phyloP scores from a whole-genome alignment of 331 rosid genomes.

The Phaseolus coccineus region DNA sequence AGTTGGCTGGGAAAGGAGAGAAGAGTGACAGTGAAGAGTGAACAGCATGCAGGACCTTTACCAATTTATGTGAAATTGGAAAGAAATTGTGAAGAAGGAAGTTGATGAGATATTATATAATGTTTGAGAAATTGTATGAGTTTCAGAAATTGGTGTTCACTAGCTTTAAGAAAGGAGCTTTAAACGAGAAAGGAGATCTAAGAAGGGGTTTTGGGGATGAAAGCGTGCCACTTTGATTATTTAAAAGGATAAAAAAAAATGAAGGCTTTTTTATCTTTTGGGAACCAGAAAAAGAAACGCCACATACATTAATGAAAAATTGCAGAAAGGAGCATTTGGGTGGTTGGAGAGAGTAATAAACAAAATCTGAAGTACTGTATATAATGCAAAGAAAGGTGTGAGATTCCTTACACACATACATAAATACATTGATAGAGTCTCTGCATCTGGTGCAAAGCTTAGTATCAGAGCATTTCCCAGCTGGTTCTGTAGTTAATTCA shows the following conservation, averaged over 20 bases:
- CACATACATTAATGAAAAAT: background rate
- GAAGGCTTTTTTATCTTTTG: slow-evolving; percentile 46
- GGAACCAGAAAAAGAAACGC: slow-evolving; percentile 37
- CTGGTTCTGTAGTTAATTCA: background rate
- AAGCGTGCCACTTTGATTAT: slow-evolving; percentile 43
- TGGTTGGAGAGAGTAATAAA: background rate
- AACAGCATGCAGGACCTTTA: slow-evolving; percentile 6
- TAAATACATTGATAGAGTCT: background rate
- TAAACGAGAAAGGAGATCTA: slow-evolving; percentile 45
- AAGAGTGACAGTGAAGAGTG: background rate
- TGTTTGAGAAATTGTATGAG: background rate
- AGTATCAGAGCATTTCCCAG: background rate
- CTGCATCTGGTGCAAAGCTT: slow-evolving; percentile 15
- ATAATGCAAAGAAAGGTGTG: slow-evolving; percentile 43
- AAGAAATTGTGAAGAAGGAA: background rate
- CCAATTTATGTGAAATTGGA: slow-evolving; percentile 12
- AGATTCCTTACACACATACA: slow-evolving; percentile 40
- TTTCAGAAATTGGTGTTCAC: slow-evolving; percentile 31
- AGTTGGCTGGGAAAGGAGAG: background rate
- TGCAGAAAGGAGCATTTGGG: slow-evolving; percentile 38
- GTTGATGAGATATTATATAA: too few species aligned
- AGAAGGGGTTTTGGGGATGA: slow-evolving; percentile 41
- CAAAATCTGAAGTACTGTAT: background rate
- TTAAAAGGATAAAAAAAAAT: slow-evolving; percentile 41
- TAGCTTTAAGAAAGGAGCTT: slow-evolving; percentile 55